A percentile compares a stretch with the other conserved stretches of the same genome.
phyloP scores from a whole-genome alignment of 2,329 filamentous ascomycete genomes.

The Ascochyta pisi region DNA sequence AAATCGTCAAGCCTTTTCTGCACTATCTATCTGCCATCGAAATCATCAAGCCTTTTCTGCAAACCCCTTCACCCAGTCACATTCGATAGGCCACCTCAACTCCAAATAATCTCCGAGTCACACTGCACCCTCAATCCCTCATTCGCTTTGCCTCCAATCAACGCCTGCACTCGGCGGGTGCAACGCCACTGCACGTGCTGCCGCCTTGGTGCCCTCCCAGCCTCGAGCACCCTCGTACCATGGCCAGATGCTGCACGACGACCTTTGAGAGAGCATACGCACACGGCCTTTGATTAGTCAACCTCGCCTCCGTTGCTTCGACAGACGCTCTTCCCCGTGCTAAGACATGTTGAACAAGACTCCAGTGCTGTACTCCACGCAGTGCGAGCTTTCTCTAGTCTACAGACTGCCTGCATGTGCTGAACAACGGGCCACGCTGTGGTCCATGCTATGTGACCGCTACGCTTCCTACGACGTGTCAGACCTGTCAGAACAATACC shows the following conservation, averaged over 20 bases:
- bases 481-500: not conserved
- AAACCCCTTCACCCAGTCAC: not conserved
- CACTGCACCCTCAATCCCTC: slow-evolving; percentile 19
- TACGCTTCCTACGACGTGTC: not conserved
- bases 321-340: too few species aligned
- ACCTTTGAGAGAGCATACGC: not conserved
- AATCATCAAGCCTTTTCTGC: slow-evolving; percentile 3
- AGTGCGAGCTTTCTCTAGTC: not conserved
- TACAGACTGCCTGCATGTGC: not conserved
- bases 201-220: not conserved
- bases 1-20: slow-evolving; percentile 1
- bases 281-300: not conserved
- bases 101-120: slow-evolving; percentile 34
- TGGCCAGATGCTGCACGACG: not conserved
- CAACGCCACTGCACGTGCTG: slow-evolving; percentile 8
- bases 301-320: not conserved
- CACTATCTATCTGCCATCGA: not conserved
- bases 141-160: not conserved
- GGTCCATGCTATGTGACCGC: not conserved
- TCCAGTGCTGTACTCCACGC: not conserved
- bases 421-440: too few species aligned
- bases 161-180: too few species aligned
- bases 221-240: not conserved
- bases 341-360: not conserved
- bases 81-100: slow-evolving; percentile 1